Percentiles rank a stretch among this genome's conserved stretches.
phyloP scores from a whole-genome alignment of 1,139 yeast genomes.

The Maudiozyma humilis region DNA sequence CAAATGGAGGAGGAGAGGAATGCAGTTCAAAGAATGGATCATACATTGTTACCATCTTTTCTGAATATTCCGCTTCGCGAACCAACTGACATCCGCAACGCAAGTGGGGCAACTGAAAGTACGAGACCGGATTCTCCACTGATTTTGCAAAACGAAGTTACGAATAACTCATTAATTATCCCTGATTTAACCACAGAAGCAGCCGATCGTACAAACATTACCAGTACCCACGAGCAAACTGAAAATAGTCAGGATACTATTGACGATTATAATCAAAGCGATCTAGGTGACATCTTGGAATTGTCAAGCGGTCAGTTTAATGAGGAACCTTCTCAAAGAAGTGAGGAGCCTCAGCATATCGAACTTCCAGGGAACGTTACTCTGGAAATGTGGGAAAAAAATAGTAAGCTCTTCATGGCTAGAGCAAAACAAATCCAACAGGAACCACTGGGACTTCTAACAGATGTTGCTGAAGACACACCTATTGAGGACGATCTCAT shows the following conservation, averaged over 20 bases:
- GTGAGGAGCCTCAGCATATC: slow-evolving; percentile 5
- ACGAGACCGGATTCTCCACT: slow-evolving; percentile 8
- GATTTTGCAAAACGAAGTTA: slow-evolving; percentile 3
- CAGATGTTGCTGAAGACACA: slow-evolving; percentile 5
- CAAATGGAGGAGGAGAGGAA: slow-evolving; percentile 21
- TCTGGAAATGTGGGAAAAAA: slow-evolving; percentile 21
- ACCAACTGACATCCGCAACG: not conserved
- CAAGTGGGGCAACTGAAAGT: slow-evolving; percentile 3
- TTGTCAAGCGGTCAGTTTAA: slow-evolving; percentile 11
- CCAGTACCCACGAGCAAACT: not conserved
- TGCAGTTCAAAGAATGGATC: slow-evolving; percentile 27
- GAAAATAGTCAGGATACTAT: no score
- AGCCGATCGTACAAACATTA: not conserved
- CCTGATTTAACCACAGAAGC: not conserved
- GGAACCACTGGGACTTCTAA: slow-evolving; percentile 14
- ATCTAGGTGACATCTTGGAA: slow-evolving; percentile 17
- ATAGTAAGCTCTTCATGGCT: slow-evolving; percentile 11
- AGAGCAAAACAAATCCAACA: slow-evolving; percentile 14
- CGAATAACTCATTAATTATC: not conserved
- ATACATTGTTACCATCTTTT: slow-evolving; percentile 28
- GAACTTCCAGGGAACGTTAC: slow-evolving; percentile 17
- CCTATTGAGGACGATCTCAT: not conserved
- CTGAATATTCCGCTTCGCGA: slow-evolving; percentile 12
- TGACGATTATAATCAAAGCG: slow-evolving; percentile 7
- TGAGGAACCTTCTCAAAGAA: not conserved